Evolutionary conservation across 192 early-diverging fungal species (phyloP), one percentile per base, ranked within the genome.

Genomic region (Coemansia sp.): DNA sequence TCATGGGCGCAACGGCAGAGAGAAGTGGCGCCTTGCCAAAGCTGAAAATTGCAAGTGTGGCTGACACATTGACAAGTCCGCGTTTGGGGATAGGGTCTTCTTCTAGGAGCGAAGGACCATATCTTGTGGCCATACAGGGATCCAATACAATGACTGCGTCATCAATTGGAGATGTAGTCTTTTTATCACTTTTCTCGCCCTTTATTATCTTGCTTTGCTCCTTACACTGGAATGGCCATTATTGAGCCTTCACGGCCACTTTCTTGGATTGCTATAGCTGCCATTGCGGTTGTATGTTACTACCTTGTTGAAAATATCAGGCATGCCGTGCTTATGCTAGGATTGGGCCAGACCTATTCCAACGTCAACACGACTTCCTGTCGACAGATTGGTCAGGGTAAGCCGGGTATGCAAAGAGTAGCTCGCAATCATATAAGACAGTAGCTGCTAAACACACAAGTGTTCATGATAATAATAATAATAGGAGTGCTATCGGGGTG

Each of bases 401-500:
- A 77, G 69, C 12, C n/a, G 13, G 18, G 13, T 29, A 22, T 18
- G 8, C 9, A 3, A 53, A 24, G 1, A 2, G 24, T 9, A 24
- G 10, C 50, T 53, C 7, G 50, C 20, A 3, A 9, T 24, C 22
- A 53, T 22, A 24, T 20, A 53, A 3, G 5, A 12, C 24, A 27
- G 10, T 53, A 20, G 24, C 22, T 7, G 3, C 50, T 53, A 53
- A 53, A 20, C 50, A 24, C 50, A 10, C 20, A 6, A 27, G 10
- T 31, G 50, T 27, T 27, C 6, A 11, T 12, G 27, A 34, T 27
- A 11, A 53, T n/a, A 20, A 53, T n/a, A 20, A 27, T 27, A 44
- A 3, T 76, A 76, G 68, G 73, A 12, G 67, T 71, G 39, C 57
- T 83, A 15, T 72, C 86, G 9, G 85, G 85, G 4, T 89, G 88